These are phyloP conservation scores for Arthrinium phaeospermum DNA, from an alignment of 2,329 filamentous ascomycete species.

Conservation along the genomic window DNA sequence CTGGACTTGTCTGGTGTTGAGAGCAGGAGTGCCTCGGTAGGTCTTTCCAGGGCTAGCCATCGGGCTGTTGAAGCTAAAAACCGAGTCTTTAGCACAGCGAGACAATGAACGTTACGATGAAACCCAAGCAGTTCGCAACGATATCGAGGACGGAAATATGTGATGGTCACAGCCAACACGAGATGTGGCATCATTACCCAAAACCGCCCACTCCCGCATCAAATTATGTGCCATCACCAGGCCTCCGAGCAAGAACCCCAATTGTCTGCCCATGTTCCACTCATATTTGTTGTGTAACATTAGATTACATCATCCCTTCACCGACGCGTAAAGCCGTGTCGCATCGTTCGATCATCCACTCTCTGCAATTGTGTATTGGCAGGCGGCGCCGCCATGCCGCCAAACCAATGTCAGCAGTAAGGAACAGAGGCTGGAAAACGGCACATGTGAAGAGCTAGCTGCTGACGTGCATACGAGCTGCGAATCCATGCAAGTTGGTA, in stretches of 20 bases:
- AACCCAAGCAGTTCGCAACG: too few species aligned
- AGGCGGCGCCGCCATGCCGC: not conserved
- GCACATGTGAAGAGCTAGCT: not conserved
- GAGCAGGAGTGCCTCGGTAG: not conserved
- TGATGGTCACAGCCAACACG: not conserved
- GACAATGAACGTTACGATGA: not conserved
- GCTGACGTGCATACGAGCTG: conserved; percentile 1
- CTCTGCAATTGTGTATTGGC: not conserved
- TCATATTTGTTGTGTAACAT: not conserved
- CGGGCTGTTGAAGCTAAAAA: not conserved
- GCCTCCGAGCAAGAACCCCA: not conserved
- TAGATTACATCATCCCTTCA: not conserved
- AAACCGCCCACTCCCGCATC: not conserved
- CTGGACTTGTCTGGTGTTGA: not conserved
- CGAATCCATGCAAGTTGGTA: not conserved
- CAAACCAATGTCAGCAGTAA: conserved; percentile 2
- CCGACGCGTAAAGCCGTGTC: not conserved
- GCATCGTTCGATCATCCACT: not conserved
- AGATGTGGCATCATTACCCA: not conserved
- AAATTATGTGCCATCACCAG: not conserved
- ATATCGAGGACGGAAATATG: not conserved
- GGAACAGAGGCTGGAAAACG: not conserved
- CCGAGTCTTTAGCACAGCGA: not conserved
- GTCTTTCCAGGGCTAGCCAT: not conserved
- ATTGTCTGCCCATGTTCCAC: not conserved